phyloP scores from a whole-genome alignment of 2,329 filamentous ascomycete species.

The Colletotrichum eleusines region DNA sequence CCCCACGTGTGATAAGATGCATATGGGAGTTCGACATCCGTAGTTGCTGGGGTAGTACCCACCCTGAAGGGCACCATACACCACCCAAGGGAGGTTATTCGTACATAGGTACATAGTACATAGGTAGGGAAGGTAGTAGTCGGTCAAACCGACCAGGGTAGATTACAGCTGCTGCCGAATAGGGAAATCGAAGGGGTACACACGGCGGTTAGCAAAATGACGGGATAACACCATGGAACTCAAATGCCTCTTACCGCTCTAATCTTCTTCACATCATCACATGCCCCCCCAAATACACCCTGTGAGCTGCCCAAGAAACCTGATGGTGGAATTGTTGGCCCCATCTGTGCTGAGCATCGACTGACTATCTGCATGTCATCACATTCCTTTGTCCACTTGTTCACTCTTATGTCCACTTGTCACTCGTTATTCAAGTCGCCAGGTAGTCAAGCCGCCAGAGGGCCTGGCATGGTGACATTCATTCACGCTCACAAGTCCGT shows the following conservation, averaged over 20 bases:
- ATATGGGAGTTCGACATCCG: not conserved
- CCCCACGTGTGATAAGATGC: not conserved
- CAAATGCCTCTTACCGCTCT: not conserved
- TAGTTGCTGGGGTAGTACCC: not conserved
- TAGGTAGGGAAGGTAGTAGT: too few species aligned
- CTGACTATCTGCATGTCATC: not conserved
- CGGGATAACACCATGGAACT: not conserved
- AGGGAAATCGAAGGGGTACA: not conserved
- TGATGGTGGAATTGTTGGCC: not conserved
- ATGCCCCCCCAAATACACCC: not conserved
- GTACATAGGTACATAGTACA: too few species aligned
- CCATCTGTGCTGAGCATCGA: not conserved
- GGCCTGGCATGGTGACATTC: not conserved
- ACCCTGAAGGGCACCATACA: too few species aligned
- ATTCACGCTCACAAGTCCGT: not conserved
- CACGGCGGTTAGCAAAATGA: constrained; percentile 11
- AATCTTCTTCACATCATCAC: not conserved
- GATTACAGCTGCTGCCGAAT: too few species aligned
- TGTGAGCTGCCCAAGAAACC: not conserved
- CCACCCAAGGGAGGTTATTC: too few species aligned
- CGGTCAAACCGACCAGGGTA: too few species aligned
- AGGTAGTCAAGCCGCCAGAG: not conserved
- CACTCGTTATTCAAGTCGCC: not conserved
- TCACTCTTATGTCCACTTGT: not conserved
- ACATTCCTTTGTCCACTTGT: not conserved